Evolutionary conservation across 768 basidiomycete genomes (phyloP), one percentile per base, ranked within the genome.

Genomic region (Naematelia aurantialba): DNA sequence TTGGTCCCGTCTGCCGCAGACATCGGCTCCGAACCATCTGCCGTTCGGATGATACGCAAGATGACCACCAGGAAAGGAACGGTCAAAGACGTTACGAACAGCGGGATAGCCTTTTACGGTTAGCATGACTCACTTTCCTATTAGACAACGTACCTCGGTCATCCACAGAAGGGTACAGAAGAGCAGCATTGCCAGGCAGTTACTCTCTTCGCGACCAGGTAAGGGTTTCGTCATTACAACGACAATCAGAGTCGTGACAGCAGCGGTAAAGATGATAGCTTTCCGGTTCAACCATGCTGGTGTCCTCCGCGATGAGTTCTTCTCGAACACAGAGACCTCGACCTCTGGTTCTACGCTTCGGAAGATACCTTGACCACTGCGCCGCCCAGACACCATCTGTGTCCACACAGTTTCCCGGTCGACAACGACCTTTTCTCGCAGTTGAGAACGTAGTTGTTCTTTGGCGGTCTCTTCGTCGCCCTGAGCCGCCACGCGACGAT

Each of bases 111-210:
- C 91, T 94, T 64, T 44, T 34, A 2, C 14, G 8, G 24, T 49
- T 24, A 55, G 49, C 42, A 34, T 29, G 14, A 0, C 24, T 24
- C 13, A 52, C n/a, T 19, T 24, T 19, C 44, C 42, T 25, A 4
- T 14, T 30, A 19, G 1, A 17, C 2, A 27, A 68, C 83, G 56
- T 66, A 89, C 91, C 85, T 99, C 96, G 3, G 91, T 88, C 19
- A 94, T 94, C 96, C 96, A 98, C 55, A 98, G 79, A 21, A 97
- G 82, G 4, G 93, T 96, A 65, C 89, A 89, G 66, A 98, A 89
- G 1, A 86, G 80, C 48, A 99, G 79, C 63, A 98, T 84, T 0
- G 91, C 93, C 63, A 96, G 85, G 69, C 93, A 97, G 52, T 87
- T 86, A 71, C 89, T 93, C 44, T 91, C 89, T 74, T 88, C 86